Evolutionary conservation across 2,329 filamentous ascomycete species (phyloP), one percentile per base, ranked within the genome.

Genomic region (Exophiala aquamarina): DNA sequence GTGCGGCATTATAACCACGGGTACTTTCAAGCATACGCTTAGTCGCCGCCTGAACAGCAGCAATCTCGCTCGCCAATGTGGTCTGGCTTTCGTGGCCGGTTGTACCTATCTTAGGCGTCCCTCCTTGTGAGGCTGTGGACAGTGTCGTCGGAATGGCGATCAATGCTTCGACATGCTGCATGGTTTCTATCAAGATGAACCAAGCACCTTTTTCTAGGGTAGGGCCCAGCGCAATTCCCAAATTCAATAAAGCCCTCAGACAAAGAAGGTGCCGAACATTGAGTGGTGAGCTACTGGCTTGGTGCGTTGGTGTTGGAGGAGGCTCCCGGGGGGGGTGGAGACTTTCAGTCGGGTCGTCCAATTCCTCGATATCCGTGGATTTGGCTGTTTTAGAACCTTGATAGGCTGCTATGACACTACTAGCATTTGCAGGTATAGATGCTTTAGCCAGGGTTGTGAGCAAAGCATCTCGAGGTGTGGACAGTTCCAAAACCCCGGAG

Each of bases 361-460:
- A 34, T 17, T 55, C 47, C 13, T 36, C 17, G 29, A 29, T 4
- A 18, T 13, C 36, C 36, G 49, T 37, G 21, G 18, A n/a, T 19
- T 10, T 28, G 10, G 15, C 14, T 11, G 32, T 23, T 13, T 39
- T 55, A 5, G 47, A 23, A 28, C 35, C 41, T 28, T 55, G 52
- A 37, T 41, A 47, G 34, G 37, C 40, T n/a, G 50, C 28, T 31
- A 57, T 52, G 17, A 55, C 40, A 23, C 40, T 51, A 29, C 37
- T 49, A 21, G 61, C 75, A 58, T 94, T 92, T 1, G 89, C 82
- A 3, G 93, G 93, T 2, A 97, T 88, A 6, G 93, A 90, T 34
- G 91, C 86, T 69, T 98, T 98, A 0, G 89, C 90, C 3, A 98
- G 73, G 0, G 92, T 96, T 0, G 93, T 97, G 26, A 98, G 74